Evolutionary conservation across 768 basidiomycete species (phyloP), one percentile per base, ranked within the genome.

Genomic region (Melanogaster broomeanus): DNA sequence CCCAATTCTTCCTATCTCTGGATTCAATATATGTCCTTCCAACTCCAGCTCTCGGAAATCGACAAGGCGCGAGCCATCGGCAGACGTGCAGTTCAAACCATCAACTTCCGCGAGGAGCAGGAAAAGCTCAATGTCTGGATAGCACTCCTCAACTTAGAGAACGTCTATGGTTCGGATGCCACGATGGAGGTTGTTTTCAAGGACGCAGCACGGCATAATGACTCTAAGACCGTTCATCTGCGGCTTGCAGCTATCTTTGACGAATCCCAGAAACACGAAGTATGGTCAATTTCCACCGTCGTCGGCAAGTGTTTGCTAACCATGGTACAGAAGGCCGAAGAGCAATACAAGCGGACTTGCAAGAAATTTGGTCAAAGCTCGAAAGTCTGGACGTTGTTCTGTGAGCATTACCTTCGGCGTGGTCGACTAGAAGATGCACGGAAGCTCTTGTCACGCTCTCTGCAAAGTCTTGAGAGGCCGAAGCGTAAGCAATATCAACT

Each of bases 21-120:
- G 97, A 87, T 99, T 52, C 95, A 98, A 68, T 99, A 94, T 69
- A 98, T 99, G 93, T 96, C 97, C 9, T 96, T 98, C 82, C 93
- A 95, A 62, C 77, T 98, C 11, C 93, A 93, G 59, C 81, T 99
- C n/a, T 92, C 95, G 27, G 96, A 99, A 71, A 76, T 97, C 49
- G 95, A 94, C 61, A 97, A 95, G 70, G 97, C 96, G 13, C 82
- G 93, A 39, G 86, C 89, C 65, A 85, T 94, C 45, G 95, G 85
- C 42, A 80, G 83, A 47, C 84, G 91, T 21, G 96, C 94, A 5
- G 76, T 98, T 40, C 77, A 82, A 54, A 87, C 87, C 11, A 98
- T 99, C 72, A 88, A 80, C 64, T 98, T 96, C 76, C 83, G 96
- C 38, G 97, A 99, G 70, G 97, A 99, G 70, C 85, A 85, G 57